phyloP scores from a whole-genome alignment of 2,329 filamentous ascomycete species.

The Stemphylium beticola region DNA sequence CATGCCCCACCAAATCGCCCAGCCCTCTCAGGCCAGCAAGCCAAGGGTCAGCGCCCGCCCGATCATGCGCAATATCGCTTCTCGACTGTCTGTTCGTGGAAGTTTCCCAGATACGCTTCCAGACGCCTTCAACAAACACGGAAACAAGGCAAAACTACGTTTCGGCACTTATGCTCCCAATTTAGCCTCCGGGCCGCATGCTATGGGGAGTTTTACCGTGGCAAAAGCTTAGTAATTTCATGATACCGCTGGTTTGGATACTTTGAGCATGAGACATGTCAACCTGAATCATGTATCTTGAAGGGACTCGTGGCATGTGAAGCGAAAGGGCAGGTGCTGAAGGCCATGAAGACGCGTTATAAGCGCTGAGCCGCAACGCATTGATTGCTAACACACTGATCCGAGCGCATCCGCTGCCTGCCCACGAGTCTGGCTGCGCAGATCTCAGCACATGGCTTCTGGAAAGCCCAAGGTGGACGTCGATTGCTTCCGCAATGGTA shows the following conservation, averaged over 20 bases:
- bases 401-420: background rate
- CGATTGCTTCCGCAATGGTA: no score
- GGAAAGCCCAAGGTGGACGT: background rate
- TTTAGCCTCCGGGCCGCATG: constrained; percentile 3
- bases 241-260: no score
- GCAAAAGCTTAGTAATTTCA: no score
- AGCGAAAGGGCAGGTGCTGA: background rate
- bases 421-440: constrained; percentile 1
- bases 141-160: background rate
- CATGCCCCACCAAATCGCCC: background rate
- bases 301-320: background rate
- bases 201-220: background rate
- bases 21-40: background rate
- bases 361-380: background rate
- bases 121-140: background rate
- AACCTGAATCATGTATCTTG: no score
- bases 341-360: no score
- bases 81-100: constrained; percentile 4
- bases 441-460: constrained; percentile 9
- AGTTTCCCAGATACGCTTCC: no score
- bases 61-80: constrained; percentile 10
- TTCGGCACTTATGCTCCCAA: constrained; percentile 1
- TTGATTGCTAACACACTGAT: background rate
- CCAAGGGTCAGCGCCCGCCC: background rate
- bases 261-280: no score